Conservation (phyloP, 2,329 filamentous ascomycete species). For the Colletotrichum falcatum region DNA sequence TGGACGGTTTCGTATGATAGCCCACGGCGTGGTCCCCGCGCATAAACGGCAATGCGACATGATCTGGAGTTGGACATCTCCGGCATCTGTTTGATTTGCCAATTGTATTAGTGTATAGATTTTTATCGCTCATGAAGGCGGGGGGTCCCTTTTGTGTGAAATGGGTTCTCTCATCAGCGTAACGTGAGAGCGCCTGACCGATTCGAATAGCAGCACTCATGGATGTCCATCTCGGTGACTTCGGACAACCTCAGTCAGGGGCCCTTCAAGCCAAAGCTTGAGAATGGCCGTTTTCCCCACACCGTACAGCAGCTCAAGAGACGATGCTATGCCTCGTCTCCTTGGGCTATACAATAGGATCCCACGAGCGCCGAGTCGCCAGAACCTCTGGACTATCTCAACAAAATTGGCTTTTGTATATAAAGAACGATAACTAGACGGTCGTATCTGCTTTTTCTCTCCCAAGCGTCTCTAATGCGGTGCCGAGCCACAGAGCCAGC, state of each 20-base stretch:
- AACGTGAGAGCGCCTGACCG: neutral
- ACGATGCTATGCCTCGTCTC: neutral
- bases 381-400: neutral
- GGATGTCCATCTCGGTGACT: no score
- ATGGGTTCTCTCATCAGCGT: neutral
- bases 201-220: neutral
- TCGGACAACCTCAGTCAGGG: no score
- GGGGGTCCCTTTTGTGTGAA: neutral
- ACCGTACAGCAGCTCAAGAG: no score
- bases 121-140: slow-evolving; percentile 20
- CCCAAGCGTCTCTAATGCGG: slow-evolving; percentile 36
- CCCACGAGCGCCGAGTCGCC: no score
- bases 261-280: no score
- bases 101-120: slow-evolving; percentile 55
- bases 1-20: slow-evolving; percentile 32
- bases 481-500: slow-evolving; percentile 22
- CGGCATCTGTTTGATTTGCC: slow-evolving; percentile 35
- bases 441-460: slow-evolving; percentile 38
- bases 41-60: slow-evolving; percentile 43
- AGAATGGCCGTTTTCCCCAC: no score
- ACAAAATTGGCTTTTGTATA: slow-evolving; percentile 24
- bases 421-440: slow-evolving; percentile 32
- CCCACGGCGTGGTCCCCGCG: slow-evolving; percentile 30
- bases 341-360: no score
- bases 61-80: slow-evolving; percentile 34